These are phyloP conservation scores for Toxoplasma gondii DNA, from an alignment of 169 alveolate genomes.

Conservation along the genomic window DNA sequence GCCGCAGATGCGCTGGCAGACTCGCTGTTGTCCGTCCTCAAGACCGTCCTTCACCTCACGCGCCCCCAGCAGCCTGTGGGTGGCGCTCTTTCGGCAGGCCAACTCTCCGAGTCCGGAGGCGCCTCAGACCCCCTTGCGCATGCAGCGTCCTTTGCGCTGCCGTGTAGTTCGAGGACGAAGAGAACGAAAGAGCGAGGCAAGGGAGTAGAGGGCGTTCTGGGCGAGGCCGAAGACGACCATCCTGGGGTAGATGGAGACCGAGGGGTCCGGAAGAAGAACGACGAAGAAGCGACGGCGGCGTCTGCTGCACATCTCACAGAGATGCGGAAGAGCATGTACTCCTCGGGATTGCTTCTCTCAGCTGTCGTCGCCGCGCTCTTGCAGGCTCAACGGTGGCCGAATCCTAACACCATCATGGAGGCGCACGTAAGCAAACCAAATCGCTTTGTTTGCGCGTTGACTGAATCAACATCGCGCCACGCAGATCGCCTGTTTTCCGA, in stretches of 20 bases:
- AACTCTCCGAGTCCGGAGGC: not conserved
- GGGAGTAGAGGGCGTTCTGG: not conserved
- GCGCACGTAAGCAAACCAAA: slow-evolving; percentile 27
- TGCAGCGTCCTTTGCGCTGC: not conserved
- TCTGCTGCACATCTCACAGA: slow-evolving; percentile 6
- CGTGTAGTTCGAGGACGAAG: not conserved
- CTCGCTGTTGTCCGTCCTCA: slow-evolving; percentile 18
- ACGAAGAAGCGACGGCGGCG: slow-evolving; percentile 29
- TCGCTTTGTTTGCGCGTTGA: not conserved
- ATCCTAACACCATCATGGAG: slow-evolving; percentile 33
- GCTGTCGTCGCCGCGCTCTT: slow-evolving; percentile 42
- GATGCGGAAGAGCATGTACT: slow-evolving; percentile 19
- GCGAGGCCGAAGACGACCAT: slow-evolving; percentile 18
- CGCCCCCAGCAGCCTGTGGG: not conserved
- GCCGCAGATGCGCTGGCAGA: slow-evolving; percentile 48
- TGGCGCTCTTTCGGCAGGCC: not conserved
- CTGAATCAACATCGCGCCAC: not conserved
- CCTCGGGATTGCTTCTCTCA: slow-evolving; percentile 16
- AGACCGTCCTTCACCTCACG: slow-evolving; percentile 47
- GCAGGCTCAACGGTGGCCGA: slow-evolving; percentile 58
- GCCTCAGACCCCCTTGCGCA: not conserved
- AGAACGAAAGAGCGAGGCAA: not conserved
- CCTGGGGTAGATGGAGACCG: not conserved
- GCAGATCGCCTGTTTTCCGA: not conserved
- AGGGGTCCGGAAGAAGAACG: not conserved